Base-by-base conservation (phyloP, 1,284 basidiomycete species). In the Taiwanofungus camphoratus region DNA sequence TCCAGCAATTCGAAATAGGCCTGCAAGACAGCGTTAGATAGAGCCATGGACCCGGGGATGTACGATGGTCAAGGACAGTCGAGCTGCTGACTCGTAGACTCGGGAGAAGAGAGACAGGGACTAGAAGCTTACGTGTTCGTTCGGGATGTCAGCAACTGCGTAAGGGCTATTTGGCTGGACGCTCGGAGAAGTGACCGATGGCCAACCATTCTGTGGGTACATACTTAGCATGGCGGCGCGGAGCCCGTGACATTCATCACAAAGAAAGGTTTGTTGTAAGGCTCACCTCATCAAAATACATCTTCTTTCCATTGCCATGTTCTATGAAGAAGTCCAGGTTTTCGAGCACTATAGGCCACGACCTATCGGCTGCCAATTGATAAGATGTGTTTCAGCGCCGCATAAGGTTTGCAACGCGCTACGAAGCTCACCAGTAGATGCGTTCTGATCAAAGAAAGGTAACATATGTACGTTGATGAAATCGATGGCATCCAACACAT, bases 401-500 rank as follows among this genome's bases (percentile, higher is more conserved):
- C 31, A 7, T 7, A 33, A 12, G 16, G 7, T 9, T 8, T 9
- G 22, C 30, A 20, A 12, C 4, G 34, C 16, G 8, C 16, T 18
- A 12, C 18, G 30, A 35, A 11, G 9, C 20, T 5, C 48, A 76
- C 81, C 79, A n/a, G 68, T 79, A 1, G 77, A 77, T 22, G 81
- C 82, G 27, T 68, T 40, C 40, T 67, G 58, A 11, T 73, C 70
- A 58, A 89, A 89, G 66, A 86, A 89, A 4, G 86, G 85, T 30
- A 88, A 63, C 67, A 84, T 82, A 57, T 89, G 83, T 1, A 74
- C 75, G 49, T 85, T 78, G 46, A 89, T 75, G 29, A 73, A 68
- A 56, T 88, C 82, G 21, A 85, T 66, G 0, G 80, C 76, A 47
- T 76, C 62, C 39, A 89, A 66, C 13, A 88, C 77, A 32, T 71